Conservation (phyloP, 345 rosid genomes). For the Passiflora organensis region DNA sequence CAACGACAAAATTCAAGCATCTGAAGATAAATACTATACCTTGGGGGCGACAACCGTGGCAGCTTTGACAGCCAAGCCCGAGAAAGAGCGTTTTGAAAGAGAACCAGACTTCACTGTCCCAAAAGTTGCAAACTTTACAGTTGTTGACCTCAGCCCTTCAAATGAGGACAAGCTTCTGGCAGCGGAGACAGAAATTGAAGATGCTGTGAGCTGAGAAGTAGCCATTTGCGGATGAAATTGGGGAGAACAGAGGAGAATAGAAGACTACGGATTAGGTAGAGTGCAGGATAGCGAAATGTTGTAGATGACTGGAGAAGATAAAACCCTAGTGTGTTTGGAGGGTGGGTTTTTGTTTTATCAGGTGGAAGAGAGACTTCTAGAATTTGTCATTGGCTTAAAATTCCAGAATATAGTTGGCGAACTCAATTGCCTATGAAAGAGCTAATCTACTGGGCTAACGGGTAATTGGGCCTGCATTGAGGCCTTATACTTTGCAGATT, state of each 20-base stretch:
- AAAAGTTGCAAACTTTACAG: constrained; percentile 45
- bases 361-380: constrained; percentile 5
- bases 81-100: constrained; percentile 34
- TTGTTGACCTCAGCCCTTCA: constrained; percentile 49
- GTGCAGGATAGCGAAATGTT: too few species aligned
- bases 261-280: neutral
- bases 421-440: too few species aligned
- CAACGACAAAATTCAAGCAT: too few species aligned
- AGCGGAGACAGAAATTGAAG: constrained; percentile 40
- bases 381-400: too few species aligned
- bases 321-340: neutral
- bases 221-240: constrained; percentile 44
- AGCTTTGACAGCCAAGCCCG: constrained; percentile 63
- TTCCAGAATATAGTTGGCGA: too few species aligned
- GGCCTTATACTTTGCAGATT: too few species aligned
- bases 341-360: neutral
- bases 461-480: too few species aligned
- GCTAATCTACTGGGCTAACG: too few species aligned
- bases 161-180: constrained; percentile 50
- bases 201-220: constrained; percentile 53
- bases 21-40: constrained; percentile 29
- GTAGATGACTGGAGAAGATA: neutral
- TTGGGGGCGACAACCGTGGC: constrained; percentile 87
- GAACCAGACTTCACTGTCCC: constrained; percentile 34
- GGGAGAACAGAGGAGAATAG: neutral